Conservation (phyloP, 164 flowering plant species). For the Amborella trichopoda region DNA sequence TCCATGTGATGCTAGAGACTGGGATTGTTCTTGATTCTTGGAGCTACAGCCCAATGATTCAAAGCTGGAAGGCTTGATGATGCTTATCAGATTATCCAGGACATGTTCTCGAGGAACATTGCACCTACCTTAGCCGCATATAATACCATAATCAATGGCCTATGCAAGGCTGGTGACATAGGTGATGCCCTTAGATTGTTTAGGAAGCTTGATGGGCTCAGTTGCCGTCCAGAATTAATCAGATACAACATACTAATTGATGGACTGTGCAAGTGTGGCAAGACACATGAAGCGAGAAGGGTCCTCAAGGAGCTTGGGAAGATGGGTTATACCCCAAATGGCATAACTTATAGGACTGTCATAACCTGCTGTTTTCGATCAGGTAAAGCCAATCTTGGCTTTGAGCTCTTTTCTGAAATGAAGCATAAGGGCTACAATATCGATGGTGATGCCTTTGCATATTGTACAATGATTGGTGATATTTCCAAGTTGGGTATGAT, state of each 20-base stretch:
- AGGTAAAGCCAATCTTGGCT: conserved; percentile 33
- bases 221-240: conserved; percentile 32
- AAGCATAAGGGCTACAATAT: conserved; percentile 54
- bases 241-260: conserved; percentile 77
- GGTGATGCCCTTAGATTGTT: conserved; percentile 53
- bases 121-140: conserved; percentile 30
- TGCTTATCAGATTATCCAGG: conserved; percentile 39
- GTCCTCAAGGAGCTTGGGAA: conserved; percentile 42
- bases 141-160: conserved; percentile 71
- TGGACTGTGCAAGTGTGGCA: conserved; percentile 58
- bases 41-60: conserved; percentile 74
- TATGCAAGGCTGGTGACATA: conserved; percentile 50
- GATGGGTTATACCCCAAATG: conserved; percentile 46
- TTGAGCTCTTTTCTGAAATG: conserved; percentile 52
- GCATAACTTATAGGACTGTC: conserved; percentile 57
- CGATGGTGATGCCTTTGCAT: conserved; percentile 61
- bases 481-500: conserved; percentile 39
- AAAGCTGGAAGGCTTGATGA: conserved; percentile 50
- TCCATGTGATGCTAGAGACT: conserved; percentile 55
- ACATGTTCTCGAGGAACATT: conserved; percentile 21
- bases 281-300: conserved; percentile 27
- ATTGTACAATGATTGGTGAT: conserved; percentile 54
- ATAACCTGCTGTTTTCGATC: conserved; percentile 58
- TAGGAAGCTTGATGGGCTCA: conserved; percentile 36
- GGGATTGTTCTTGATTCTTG: conserved; percentile 63